A percentile compares a stretch with the other conserved stretches of the same genome.
These are phyloP conservation scores for Plantago coronopus DNA, from an alignment of 305 asterid genomes.

Conservation along the genomic window DNA sequence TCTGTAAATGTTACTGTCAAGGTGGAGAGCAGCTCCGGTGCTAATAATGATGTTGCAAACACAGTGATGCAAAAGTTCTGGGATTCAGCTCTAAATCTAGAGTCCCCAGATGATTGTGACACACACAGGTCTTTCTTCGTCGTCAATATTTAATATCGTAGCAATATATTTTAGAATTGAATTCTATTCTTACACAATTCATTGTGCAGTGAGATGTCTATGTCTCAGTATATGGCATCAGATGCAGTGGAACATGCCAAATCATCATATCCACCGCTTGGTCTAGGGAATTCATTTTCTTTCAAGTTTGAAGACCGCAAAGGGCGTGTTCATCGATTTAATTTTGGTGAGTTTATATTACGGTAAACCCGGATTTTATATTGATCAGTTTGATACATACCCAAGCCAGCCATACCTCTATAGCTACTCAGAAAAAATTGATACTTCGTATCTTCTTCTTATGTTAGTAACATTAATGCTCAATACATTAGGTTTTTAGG, in stretches of 20 bases:
- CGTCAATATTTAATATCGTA: conserved; percentile 16
- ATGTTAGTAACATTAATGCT: neutral
- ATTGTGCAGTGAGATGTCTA: conserved; percentile 70
- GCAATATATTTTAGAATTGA: neutral
- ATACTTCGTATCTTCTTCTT: neutral
- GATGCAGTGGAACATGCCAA: conserved; percentile 59
- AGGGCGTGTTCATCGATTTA: conserved; percentile 77
- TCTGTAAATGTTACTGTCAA: conserved; percentile 34
- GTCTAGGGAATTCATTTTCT: conserved; percentile 72
- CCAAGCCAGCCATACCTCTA: conserved; percentile 1
- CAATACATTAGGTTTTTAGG: neutral
- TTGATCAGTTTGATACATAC: conserved; percentile 1
- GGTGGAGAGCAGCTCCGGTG: conserved; percentile 79
- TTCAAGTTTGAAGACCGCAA: conserved; percentile 77
- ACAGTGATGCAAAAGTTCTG: conserved; percentile 94
- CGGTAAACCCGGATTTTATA: neutral
- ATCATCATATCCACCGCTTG: conserved; percentile 66
- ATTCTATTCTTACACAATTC: conserved; percentile 22
- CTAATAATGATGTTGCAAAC: conserved; percentile 70
- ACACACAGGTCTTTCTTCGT: conserved; percentile 53
- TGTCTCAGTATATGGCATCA: conserved; percentile 59
- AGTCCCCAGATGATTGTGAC: conserved; percentile 81
- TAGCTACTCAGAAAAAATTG: neutral
- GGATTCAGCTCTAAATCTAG: conserved; percentile 91
- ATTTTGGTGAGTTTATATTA: conserved; percentile 52